Conservation (phyloP, 306 rosid genomes). For the Castanea crenata region DNA sequence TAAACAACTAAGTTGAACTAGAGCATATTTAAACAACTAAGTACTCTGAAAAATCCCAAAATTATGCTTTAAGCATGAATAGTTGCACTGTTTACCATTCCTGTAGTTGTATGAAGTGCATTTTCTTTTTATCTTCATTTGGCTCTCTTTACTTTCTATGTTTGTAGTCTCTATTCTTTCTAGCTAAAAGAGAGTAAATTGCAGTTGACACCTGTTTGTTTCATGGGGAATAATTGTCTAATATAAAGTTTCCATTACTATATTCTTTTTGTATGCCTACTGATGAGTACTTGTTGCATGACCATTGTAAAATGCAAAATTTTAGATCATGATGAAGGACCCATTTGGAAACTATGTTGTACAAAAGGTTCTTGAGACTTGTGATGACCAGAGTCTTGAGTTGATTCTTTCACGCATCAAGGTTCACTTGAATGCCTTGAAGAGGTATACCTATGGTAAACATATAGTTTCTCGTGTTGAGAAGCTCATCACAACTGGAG, state of each 20-base stretch:
- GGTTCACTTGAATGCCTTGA: conserved; percentile 87
- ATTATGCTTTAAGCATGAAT: neutral
- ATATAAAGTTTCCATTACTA: neutral
- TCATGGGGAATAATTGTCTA: neutral
- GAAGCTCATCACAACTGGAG: conserved; percentile 94
- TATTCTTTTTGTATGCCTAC: neutral
- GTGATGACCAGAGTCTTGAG: conserved; percentile 83
- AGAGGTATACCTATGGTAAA: conserved; percentile 91
- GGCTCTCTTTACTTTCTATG: no score
- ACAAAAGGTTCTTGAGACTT: conserved; percentile 94
- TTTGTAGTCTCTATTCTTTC: no score
- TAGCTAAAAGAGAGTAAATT: no score
- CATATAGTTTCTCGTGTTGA: conserved; percentile 95
- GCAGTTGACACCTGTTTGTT: neutral
- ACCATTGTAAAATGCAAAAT: conserved; percentile 20
- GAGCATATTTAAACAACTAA: neutral
- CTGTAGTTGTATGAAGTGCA: neutral
- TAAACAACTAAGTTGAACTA: neutral
- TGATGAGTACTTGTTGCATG: conserved; percentile 7
- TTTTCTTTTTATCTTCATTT: no score
- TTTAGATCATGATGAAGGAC: conserved; percentile 98
- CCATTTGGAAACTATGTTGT: conserved; percentile 96
- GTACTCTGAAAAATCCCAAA: neutral
- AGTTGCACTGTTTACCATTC: neutral
- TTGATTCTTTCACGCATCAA: conserved; percentile 89